phyloP scores from a whole-genome alignment of 352 stramenopile genomes.

The Blastocystis sp. region DNA sequence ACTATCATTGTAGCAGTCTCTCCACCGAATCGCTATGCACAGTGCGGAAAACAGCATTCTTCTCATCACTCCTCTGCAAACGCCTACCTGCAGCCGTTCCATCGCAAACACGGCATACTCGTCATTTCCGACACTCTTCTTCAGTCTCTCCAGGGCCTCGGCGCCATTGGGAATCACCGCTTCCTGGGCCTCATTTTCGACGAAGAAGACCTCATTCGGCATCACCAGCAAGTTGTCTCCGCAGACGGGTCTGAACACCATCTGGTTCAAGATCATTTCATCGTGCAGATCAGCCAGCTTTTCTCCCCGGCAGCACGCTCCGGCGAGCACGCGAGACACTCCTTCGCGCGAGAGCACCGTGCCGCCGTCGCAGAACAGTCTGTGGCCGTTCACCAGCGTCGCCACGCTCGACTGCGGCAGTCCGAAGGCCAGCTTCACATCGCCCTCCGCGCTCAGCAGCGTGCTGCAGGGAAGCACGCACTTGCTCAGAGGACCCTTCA shows the following conservation, averaged over 20 bases:
- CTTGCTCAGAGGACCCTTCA: conserved; percentile 42
- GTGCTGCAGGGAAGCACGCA: conserved; percentile 19
- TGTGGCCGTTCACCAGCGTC: neutral
- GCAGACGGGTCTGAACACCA: neutral
- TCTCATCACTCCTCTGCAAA: neutral
- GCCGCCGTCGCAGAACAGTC: conserved; percentile 18
- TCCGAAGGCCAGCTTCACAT: neutral
- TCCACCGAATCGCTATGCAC: neutral
- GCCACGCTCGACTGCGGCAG: neutral
- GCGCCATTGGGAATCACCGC: neutral
- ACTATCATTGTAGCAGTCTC: neutral
- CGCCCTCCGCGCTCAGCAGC: neutral
- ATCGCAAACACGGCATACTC: conserved; percentile 19
- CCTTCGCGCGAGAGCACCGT: conserved; percentile 2
- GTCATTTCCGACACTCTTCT: conserved; percentile 14
- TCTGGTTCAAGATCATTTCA: conserved; percentile 56
- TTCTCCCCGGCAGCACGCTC: neutral
- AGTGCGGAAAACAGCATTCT: conserved; percentile 37
- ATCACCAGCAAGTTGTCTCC: conserved; percentile 26
- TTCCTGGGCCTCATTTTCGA: neutral
- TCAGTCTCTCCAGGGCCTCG: neutral
- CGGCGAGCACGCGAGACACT: conserved; percentile 31
- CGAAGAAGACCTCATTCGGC: conserved; percentile 14
- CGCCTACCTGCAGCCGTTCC: neutral
- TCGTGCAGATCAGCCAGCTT: neutral